Percentiles rank a stretch among this genome's conserved stretches.
These are phyloP conservation scores for Arthrobotrys musiformis DNA, from an alignment of 2,329 filamentous ascomycete genomes.

Conservation along the genomic window DNA sequence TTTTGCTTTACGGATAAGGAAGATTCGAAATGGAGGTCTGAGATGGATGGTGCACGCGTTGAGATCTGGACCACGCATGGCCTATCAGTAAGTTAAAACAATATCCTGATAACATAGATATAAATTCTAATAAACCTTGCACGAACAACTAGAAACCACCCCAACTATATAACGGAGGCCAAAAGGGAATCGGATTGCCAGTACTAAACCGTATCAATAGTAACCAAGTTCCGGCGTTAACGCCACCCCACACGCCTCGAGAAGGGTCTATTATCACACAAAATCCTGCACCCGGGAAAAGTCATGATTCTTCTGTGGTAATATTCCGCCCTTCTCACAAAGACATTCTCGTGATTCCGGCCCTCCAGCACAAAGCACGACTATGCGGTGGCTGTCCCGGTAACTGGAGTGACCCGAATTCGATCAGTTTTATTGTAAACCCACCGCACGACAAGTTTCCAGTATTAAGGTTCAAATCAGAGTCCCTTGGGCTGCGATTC, in stretches of 20 bases:
- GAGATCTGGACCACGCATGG: conserved; percentile 43
- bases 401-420: conserved; percentile 24
- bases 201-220: conserved; percentile 14
- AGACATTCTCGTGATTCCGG: conserved; percentile 38
- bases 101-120: neutral
- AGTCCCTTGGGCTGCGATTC: neutral
- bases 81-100: conserved; percentile 20
- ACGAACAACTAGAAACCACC: conserved; percentile 6
- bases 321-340: conserved; percentile 38
- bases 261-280: conserved; percentile 35
- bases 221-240: neutral
- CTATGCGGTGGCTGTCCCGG: conserved; percentile 18
- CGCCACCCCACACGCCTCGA: neutral
- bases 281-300: neutral
- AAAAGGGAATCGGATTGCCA: conserved; percentile 21
- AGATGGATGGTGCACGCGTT: conserved; percentile 23
- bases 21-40: conserved; percentile 7
- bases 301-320: conserved; percentile 31
- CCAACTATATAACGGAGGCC: conserved; percentile 1
- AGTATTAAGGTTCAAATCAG: conserved; percentile 23
- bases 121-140: neutral
- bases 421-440: conserved; percentile 36
- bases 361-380: conserved; percentile 26
- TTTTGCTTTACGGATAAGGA: conserved; percentile 35
- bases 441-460: conserved; percentile 40